Evolutionary conservation across 2,329 filamentous ascomycete species (phyloP), one percentile per base, ranked within the genome.

Genomic region (Cercospora canescens): DNA sequence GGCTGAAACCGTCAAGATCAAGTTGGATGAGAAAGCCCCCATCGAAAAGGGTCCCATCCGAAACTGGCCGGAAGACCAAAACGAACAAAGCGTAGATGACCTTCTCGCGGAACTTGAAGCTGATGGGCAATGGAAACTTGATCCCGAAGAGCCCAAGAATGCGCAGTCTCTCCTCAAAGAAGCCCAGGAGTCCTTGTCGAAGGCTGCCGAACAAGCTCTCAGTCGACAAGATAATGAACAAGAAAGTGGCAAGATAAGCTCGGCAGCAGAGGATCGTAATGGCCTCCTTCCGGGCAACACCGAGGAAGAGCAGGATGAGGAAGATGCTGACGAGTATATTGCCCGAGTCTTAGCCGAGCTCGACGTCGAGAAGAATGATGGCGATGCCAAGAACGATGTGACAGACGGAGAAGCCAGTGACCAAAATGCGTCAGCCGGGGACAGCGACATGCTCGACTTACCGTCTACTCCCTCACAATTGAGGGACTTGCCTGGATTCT

Each of bases 81-180:
- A 83, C 62, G 82, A 82, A 64, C 78, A 78, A 70, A 81, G 76
- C 28, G 70, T 84, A n/a, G 82, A 84, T 34, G 80, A 83, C 62
- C 69, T 84, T 21, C 70, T 84, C 6, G 76, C 74, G 16, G 81
- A 84, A 66, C 70, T 84, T 4, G 77, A 77, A 11, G 63, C 70
- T 1, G 78, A 79, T 56, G 64, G 60, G 14, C 75, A 80, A 48
- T 82, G 80, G 78, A 77, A 78, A 60, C 64, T 83, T 6, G 72
- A 75, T 24, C 73, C 71, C 8, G 73, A 77, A 39, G 82, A 84
- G 60, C 74, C 79, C 58, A 76, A 76, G 59, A 76, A 81, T 70
- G 76, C 84, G 9, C 74, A 76, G 30, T 73, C 70, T 59, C 64
- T 84, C 50, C 66, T 83, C 60, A 75, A 72, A 65, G 81, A 84